Percentiles rank a stretch among this genome's conserved stretches.
These are phyloP conservation scores for Corymbia calophylla DNA, from an alignment of 441 rosid species.

Conservation along the genomic window DNA sequence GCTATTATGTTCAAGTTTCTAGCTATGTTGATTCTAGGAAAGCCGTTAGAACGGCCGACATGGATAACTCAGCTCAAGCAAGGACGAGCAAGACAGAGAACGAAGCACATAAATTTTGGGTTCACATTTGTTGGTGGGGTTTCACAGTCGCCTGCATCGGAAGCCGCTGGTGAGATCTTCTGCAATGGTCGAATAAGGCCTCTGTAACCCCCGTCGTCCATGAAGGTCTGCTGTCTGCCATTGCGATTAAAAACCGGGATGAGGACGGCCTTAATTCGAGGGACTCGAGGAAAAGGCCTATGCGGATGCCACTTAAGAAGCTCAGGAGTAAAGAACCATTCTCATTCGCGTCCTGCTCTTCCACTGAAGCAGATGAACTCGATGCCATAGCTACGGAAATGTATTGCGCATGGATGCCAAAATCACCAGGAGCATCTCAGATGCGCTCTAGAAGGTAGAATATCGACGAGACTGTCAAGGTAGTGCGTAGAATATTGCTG, in stretches of 20 bases:
- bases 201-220: neutral
- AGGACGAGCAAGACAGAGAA: neutral
- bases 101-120: neutral
- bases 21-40: no score
- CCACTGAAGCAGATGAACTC: neutral
- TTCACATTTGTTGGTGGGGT: neutral
- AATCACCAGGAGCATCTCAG: neutral
- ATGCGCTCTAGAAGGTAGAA: neutral
- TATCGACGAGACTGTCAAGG: no score
- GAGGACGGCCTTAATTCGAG: neutral
- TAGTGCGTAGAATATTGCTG: no score
- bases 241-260: neutral
- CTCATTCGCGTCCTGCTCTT: neutral
- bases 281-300: neutral
- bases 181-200: neutral
- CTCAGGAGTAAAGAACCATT: neutral
- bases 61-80: neutral
- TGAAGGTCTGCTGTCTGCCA: neutral
- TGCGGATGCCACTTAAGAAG: neutral
- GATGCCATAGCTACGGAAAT: neutral
- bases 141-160: neutral
- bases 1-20: no score
- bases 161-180: conserved; percentile 2
- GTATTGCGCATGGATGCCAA: neutral
- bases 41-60: no score